Conservation (phyloP, 306 rosid species). For the cucumber (Cucumis sativus) region DNA sequence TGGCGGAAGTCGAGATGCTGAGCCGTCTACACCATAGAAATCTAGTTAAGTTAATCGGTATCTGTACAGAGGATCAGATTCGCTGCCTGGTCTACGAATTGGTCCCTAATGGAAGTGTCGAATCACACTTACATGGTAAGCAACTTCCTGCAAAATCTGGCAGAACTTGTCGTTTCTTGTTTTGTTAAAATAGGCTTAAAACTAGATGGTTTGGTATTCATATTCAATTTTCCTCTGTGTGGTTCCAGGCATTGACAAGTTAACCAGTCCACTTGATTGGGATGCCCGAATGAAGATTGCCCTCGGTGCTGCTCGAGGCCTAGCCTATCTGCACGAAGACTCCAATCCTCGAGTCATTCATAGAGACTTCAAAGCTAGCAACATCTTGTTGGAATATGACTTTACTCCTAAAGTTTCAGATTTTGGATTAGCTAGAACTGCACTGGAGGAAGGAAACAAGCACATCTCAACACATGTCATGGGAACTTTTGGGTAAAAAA, state of each 20-base stretch:
- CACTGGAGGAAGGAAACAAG: slow-evolving; percentile 71
- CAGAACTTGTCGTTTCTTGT: not conserved
- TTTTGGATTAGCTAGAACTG: slow-evolving; percentile 94
- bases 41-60: slow-evolving; percentile 76
- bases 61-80: slow-evolving; percentile 62
- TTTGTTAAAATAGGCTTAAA: not conserved
- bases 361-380: slow-evolving; percentile 91
- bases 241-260: slow-evolving; percentile 67
- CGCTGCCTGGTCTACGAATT: slow-evolving; percentile 94
- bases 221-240: not conserved
- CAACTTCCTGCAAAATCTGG: not conserved
- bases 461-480: slow-evolving; percentile 97
- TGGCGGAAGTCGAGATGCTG: slow-evolving; percentile 98
- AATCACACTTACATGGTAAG: slow-evolving; percentile 89
- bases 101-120: slow-evolving; percentile 93
- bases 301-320: slow-evolving; percentile 86
- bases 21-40: slow-evolving; percentile 92
- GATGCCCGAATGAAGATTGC: slow-evolving; percentile 83
- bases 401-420: slow-evolving; percentile 90
- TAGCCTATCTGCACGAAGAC: slow-evolving; percentile 94
- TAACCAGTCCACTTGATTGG: slow-evolving; percentile 78
- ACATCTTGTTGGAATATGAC: slow-evolving; percentile 79
- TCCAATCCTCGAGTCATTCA: slow-evolving; percentile 94
- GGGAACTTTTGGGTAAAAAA: slow-evolving; percentile 90
- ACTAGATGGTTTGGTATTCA: not conserved